Evolutionary conservation across 495 filamentous ascomycete species (phyloP).

Genomic region (Corynascus novoguineensis): DNA sequence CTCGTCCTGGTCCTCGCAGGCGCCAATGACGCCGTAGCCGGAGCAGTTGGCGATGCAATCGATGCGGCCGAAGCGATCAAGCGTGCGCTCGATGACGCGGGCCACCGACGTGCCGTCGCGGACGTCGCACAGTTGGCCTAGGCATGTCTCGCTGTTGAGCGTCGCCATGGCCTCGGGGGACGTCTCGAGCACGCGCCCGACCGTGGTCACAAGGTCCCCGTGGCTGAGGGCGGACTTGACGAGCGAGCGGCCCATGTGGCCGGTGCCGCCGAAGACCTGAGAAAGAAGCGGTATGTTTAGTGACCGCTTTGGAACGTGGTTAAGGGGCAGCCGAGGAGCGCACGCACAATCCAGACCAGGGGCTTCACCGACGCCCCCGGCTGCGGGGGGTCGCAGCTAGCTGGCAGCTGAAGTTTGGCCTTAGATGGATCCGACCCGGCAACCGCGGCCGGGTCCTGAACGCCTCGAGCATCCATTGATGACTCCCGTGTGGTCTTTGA

Average conservation of each 20-base stretch:
- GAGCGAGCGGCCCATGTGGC: constrained; percentile 90
- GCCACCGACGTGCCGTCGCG: constrained; percentile 72
- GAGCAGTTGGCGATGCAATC: constrained; percentile 91
- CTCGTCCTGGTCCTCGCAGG: constrained; percentile 95
- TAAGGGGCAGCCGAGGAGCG: neutral
- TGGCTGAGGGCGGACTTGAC: constrained; percentile 73
- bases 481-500: neutral
- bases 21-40: constrained; percentile 88
- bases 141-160: constrained; percentile 59
- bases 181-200: constrained; percentile 80
- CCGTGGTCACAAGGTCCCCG: constrained; percentile 81
- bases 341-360: constrained; percentile 74
- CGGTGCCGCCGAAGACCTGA: constrained; percentile 88
- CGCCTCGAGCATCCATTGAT: constrained; percentile 26
- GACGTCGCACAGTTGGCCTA: constrained; percentile 84
- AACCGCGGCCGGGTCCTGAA: constrained; percentile 22
- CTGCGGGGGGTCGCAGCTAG: constrained; percentile 75
- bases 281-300: no score
- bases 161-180: constrained; percentile 64
- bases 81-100: constrained; percentile 59
- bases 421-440: constrained; percentile 23
- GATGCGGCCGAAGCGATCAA: constrained; percentile 70
- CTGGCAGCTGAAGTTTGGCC: constrained; percentile 53
- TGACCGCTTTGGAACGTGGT: no score
- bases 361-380: constrained; percentile 65